A percentile compares a stretch with the other conserved stretches of the same genome.
These are phyloP conservation scores for Neonectria punicea DNA, from an alignment of 2,329 filamentous ascomycete genomes.

Conservation along the genomic window DNA sequence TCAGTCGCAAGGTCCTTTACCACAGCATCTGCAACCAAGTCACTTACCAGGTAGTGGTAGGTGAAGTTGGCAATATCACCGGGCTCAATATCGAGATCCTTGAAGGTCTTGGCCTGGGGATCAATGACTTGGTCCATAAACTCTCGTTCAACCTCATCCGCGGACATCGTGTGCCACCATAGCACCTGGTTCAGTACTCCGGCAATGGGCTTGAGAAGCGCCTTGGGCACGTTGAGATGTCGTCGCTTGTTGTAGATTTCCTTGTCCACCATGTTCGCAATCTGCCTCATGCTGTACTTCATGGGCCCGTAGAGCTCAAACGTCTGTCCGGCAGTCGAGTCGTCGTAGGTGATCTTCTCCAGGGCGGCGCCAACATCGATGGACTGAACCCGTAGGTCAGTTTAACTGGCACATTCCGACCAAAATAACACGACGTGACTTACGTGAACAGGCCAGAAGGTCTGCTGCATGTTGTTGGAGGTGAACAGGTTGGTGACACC, in stretches of 20 bases:
- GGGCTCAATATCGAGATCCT: conserved; percentile 90
- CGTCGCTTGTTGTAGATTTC: conserved; percentile 92
- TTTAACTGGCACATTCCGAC: neutral
- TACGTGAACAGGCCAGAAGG: conserved; percentile 91
- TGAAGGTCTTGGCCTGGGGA: conserved; percentile 91
- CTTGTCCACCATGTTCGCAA: conserved; percentile 86
- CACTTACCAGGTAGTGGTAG: conserved; percentile 90
- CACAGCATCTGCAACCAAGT: neutral
- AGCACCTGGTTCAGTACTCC: conserved; percentile 80
- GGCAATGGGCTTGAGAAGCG: conserved; percentile 79
- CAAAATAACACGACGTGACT: conserved; percentile 32
- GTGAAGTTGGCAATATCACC: conserved; percentile 87
- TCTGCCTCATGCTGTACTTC: conserved; percentile 89
- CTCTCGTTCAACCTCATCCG: conserved; percentile 89
- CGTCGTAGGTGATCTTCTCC: conserved; percentile 90
- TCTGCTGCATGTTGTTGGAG: conserved; percentile 92
- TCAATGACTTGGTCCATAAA: conserved; percentile 95
- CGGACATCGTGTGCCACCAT: conserved; percentile 89
- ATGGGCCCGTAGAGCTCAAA: conserved; percentile 95
- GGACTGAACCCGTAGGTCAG: conserved; percentile 60
- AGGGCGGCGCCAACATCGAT: conserved; percentile 92
- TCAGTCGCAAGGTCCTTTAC: conserved; percentile 15
- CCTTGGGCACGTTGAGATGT: conserved; percentile 91
- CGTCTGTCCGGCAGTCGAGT: conserved; percentile 88
- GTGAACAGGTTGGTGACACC: conserved; percentile 84